Conservation (phyloP, 2,329 filamentous ascomycete species). For the Aspergillus sergii region DNA sequence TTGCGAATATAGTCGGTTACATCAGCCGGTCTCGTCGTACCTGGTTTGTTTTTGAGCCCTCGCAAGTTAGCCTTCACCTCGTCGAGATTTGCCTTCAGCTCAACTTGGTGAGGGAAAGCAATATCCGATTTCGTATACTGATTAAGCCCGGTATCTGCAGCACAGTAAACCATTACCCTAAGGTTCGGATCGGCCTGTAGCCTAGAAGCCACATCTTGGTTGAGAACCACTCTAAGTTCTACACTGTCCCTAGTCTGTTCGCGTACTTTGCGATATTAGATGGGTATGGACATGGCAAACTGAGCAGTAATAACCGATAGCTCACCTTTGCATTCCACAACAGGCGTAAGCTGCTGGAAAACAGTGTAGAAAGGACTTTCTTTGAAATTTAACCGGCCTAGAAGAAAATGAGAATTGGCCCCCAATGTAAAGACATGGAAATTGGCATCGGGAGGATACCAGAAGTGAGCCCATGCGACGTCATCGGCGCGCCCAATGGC, state of each 20-base stretch:
- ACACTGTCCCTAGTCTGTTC: constrained; percentile 62
- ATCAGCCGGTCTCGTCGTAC: constrained; percentile 90
- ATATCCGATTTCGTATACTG: constrained; percentile 68
- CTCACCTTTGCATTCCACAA: constrained; percentile 72
- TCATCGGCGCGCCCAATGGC: constrained; percentile 32
- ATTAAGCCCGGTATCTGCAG: constrained; percentile 61
- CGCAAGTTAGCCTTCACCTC: constrained; percentile 92
- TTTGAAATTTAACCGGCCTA: constrained; percentile 62
- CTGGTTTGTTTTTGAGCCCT: constrained; percentile 93
- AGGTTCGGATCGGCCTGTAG: constrained; percentile 64
- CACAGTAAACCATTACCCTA: constrained; percentile 82
- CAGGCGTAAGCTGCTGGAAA: constrained; percentile 63
- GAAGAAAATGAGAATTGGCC: constrained; percentile 35
- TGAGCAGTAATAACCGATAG: not conserved
- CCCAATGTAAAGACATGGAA: constrained; percentile 3
- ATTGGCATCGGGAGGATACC: constrained; percentile 24
- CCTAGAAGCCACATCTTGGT: constrained; percentile 55
- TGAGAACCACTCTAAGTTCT: constrained; percentile 61
- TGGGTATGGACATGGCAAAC: not conserved
- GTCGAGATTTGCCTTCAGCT: constrained; percentile 84
- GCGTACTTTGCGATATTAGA: constrained; percentile 50
- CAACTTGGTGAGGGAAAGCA: constrained; percentile 87
- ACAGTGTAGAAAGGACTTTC: constrained; percentile 84
- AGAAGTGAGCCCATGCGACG: constrained; percentile 30
- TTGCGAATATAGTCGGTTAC: constrained; percentile 77